Evolutionary conservation across 192 early-diverging fungal genomes (phyloP).

Genomic region (Backusella luteola): DNA sequence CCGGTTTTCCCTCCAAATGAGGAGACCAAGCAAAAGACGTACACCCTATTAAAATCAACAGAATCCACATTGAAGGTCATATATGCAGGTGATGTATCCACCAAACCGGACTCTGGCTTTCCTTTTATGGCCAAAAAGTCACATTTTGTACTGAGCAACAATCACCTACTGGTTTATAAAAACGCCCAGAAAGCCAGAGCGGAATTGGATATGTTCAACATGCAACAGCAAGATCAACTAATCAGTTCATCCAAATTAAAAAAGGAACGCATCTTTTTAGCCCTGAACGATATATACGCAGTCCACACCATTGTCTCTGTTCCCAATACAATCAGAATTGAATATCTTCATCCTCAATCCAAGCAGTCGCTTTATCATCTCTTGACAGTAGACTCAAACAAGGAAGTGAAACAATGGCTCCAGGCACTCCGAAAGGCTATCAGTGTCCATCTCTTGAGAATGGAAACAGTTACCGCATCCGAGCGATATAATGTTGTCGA

Average conservation of each 20-base stretch:
- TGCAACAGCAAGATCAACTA: background rate
- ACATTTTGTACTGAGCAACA: constrained; percentile 32
- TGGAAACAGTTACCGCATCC: background rate
- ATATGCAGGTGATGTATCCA: constrained; percentile 19
- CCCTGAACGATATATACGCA: constrained; percentile 13
- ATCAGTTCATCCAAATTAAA: background rate
- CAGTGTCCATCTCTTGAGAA: background rate
- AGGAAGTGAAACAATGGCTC: constrained; percentile 25
- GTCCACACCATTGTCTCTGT: constrained; percentile 5
- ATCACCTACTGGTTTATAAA: constrained; percentile 29
- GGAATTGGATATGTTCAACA: constrained; percentile 6
- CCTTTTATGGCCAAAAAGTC: constrained; percentile 13
- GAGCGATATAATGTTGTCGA: constrained; percentile 13
- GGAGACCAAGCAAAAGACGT: background rate
- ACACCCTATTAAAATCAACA: background rate
- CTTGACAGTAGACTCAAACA: constrained; percentile 7
- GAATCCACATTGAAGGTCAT: constrained; percentile 10
- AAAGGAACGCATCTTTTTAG: background rate
- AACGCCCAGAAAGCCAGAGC: constrained; percentile 18
- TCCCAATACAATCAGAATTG: constrained; percentile 23
- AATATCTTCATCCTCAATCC: constrained; percentile 21
- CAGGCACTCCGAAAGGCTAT: constrained; percentile 11
- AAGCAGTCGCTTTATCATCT: background rate
- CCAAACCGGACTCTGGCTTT: background rate
- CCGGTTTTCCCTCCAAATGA: background rate